A percentile compares a stretch with the other conserved stretches of the same genome.
phyloP scores from a whole-genome alignment of 768 basidiomycete genomes.

The Suillus spraguei region DNA sequence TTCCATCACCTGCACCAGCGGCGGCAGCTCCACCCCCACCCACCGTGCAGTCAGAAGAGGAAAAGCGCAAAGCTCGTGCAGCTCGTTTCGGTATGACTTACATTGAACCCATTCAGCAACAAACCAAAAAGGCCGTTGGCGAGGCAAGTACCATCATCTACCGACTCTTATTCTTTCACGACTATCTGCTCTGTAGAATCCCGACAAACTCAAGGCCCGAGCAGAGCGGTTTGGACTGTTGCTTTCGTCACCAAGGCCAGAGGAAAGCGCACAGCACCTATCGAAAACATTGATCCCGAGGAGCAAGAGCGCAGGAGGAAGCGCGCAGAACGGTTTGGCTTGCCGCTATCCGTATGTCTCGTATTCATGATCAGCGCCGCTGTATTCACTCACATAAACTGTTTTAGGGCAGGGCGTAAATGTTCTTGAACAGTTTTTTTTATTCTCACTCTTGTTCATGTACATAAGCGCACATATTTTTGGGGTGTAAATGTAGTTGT shows the following conservation, averaged over 20 bases:
- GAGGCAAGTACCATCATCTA: neutral
- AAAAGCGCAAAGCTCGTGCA: constrained; percentile 61
- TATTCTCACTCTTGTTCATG: neutral
- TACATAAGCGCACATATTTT: neutral
- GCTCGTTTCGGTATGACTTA: constrained; percentile 73
- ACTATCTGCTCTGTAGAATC: constrained; percentile 37
- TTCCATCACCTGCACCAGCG: constrained; percentile 10
- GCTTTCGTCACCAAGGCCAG: constrained; percentile 17
- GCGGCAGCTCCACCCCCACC: neutral
- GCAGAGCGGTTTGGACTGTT: constrained; percentile 53
- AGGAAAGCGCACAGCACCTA: constrained; percentile 38
- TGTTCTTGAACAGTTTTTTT: constrained; percentile 3
- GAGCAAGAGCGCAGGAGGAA: constrained; percentile 60
- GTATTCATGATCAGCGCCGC: too few species aligned
- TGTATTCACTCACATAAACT: neutral
- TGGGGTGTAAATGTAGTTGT: constrained; percentile 4
- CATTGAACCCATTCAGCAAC: constrained; percentile 40
- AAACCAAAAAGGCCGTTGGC: constrained; percentile 24
- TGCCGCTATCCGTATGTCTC: constrained; percentile 12
- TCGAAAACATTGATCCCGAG: constrained; percentile 53
- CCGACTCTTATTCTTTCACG: neutral
- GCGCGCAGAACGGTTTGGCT: constrained; percentile 67
- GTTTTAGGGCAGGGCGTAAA: neutral
- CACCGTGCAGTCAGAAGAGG: constrained; percentile 40
- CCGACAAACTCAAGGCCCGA: constrained; percentile 52